A percentile compares a stretch with the other conserved stretches of the same genome.
Conservation (phyloP, 768 basidiomycete genomes). For the Lyophyllum shimeji region DNA sequence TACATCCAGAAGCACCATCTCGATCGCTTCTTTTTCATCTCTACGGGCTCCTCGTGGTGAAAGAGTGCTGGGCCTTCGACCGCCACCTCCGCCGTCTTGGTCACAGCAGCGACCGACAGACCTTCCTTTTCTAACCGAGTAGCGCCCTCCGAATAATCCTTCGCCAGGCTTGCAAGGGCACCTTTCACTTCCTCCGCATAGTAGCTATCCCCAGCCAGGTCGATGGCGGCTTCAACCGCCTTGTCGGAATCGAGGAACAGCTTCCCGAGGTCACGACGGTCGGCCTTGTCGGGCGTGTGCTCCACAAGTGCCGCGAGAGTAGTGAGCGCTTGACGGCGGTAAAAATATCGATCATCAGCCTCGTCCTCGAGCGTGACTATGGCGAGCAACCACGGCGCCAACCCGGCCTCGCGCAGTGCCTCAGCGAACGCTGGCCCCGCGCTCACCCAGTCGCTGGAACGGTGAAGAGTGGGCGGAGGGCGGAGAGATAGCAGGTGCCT, state of each 20-base stretch:
- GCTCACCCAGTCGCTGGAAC: neutral
- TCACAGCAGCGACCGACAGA: neutral
- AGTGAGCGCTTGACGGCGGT: neutral
- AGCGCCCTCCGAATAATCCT: neutral
- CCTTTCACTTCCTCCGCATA: neutral
- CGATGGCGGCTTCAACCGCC: neutral
- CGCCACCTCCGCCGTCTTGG: neutral
- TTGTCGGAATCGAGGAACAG: neutral
- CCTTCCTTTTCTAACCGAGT: neutral
- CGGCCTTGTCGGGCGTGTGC: neutral
- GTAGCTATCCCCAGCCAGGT: neutral
- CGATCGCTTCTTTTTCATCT: too few relatives aligned
- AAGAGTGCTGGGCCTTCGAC: neutral
- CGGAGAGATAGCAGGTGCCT: neutral
- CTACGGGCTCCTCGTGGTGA: neutral
- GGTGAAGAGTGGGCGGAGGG: neutral
- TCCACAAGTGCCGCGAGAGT: neutral
- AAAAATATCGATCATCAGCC: neutral
- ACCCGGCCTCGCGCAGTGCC: neutral
- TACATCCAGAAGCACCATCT: too few relatives aligned
- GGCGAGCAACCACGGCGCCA: neutral
- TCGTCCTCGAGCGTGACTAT: neutral
- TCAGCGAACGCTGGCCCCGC: neutral
- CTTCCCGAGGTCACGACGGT: neutral
- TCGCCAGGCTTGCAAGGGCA: neutral